Evolutionary conservation across 805 yeast species (phyloP), one percentile per base, ranked within the genome.

Genomic region (Ogataea methanolica): DNA sequence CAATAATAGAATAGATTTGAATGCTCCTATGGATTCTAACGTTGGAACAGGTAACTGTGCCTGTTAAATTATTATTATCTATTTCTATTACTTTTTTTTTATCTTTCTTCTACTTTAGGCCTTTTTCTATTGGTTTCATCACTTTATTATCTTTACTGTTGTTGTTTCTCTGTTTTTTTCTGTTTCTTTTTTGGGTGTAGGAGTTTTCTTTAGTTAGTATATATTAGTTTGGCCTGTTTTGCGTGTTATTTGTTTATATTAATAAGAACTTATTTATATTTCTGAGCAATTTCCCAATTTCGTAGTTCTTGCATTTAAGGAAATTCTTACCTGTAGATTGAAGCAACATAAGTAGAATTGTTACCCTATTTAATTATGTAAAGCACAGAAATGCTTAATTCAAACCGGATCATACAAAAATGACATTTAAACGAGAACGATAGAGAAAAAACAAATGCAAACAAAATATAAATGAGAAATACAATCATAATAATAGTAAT

Each of bases 1-100:
- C 37, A 49, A 43, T 34, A 64, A 58, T 43, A 64, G 74, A 58
- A 63, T 70, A 41, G 74, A 70, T 54, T 58, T 70, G 44, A 67
- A 63, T 33, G 66, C 72, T 21, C 68, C 69, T 14, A 57, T 51
- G 43, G 62, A 60, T 38, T 56, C 46, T 34, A 50, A 43, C 41
- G 48, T 50, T 6, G 44, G 48, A 15, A 59, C 57, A 17, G 61
- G 57, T 31, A 53, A 51, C 36, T 70, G 74, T 58, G 63, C 69
- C 19, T 70, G 74, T 56, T 70, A 54, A 54, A 6, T 36, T 26
- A 7, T 38, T 41, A 23, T 39, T 41, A 29, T 46, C 39, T 43
- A 19, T 45, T 26, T 41, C n/a, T 41, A 11, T 33, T 3, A 2
- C 33, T 16, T n/a, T 23, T 17, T 14, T 16, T 5, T 17, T 19